Conservation (phyloP, 768 basidiomycete species). For the Tulasnella sp. region DNA sequence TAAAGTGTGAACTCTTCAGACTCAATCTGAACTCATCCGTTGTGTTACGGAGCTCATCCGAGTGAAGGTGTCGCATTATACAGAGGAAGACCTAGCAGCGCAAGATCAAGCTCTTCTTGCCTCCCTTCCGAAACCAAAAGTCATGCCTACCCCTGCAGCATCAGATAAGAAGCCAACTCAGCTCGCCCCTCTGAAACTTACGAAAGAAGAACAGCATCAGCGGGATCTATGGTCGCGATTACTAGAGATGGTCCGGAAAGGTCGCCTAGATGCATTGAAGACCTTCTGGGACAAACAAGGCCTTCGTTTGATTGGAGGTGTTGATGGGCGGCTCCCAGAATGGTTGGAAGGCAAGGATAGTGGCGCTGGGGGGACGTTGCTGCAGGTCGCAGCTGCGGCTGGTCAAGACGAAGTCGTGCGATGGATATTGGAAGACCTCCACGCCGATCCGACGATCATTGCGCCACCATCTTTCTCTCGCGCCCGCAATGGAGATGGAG, state of each 20-base stretch:
- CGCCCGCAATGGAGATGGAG: not conserved
- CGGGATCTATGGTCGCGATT: slow-evolving; percentile 75
- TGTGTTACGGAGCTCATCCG: slow-evolving; percentile 78
- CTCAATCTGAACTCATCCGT: slow-evolving; percentile 77
- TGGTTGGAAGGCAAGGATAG: slow-evolving; percentile 39
- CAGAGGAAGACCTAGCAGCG: slow-evolving; percentile 68
- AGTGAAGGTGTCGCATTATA: slow-evolving; percentile 75
- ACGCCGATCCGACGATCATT: slow-evolving; percentile 69
- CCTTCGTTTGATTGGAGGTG: slow-evolving; percentile 38
- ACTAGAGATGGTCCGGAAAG: slow-evolving; percentile 85
- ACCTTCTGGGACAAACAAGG: slow-evolving; percentile 74
- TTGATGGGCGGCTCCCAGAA: slow-evolving; percentile 54
- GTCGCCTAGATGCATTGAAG: slow-evolving; percentile 67
- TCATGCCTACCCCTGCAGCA: slow-evolving; percentile 27
- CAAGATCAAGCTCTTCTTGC: slow-evolving; percentile 87
- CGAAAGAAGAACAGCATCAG: slow-evolving; percentile 66
- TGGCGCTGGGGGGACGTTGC: slow-evolving; percentile 44
- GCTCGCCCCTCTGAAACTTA: slow-evolving; percentile 44
- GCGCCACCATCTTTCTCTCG: slow-evolving; percentile 32
- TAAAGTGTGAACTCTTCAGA: slow-evolving; percentile 35
- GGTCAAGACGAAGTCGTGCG: slow-evolving; percentile 65
- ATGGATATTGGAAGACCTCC: slow-evolving; percentile 68
- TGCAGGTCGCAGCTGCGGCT: slow-evolving; percentile 61
- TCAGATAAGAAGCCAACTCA: slow-evolving; percentile 35
- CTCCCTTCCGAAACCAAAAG: slow-evolving; percentile 58